Percentiles rank a stretch among this genome's conserved stretches.
These are phyloP conservation scores for Pachysandra terminalis DNA, from an alignment of 164 flowering plant genomes.

Conservation along the genomic window DNA sequence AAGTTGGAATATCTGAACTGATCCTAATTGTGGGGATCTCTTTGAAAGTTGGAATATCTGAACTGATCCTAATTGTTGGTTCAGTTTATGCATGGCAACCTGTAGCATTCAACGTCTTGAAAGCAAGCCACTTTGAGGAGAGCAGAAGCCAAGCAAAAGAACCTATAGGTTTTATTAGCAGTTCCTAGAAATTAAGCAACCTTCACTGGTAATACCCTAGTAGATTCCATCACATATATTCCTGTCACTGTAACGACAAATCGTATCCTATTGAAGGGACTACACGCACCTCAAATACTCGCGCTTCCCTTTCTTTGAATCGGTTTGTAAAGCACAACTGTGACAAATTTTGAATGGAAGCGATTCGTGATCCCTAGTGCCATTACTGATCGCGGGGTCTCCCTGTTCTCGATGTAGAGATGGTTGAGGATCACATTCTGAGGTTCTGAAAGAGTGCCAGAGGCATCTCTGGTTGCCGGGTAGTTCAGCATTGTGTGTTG, in stretches of 20 bases:
- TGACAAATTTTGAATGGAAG: slow-evolving; percentile 71
- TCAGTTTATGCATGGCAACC: too few species aligned
- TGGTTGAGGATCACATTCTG: slow-evolving; percentile 79
- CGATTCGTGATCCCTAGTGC: slow-evolving; percentile 89
- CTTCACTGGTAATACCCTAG: slow-evolving; percentile 4
- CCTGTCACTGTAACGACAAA: not conserved
- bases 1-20: too few species aligned
- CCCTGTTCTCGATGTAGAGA: slow-evolving; percentile 85
- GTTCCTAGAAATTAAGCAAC: not conserved
- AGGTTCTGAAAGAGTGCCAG: slow-evolving; percentile 54
- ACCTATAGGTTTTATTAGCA: not conserved
- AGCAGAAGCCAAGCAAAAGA: too few species aligned
- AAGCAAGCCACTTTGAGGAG: too few species aligned
- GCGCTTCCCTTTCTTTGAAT: slow-evolving; percentile 62
- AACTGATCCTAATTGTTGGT: too few species aligned
- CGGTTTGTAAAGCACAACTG: slow-evolving; percentile 85
- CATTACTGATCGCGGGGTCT: slow-evolving; percentile 63
- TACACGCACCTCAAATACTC: slow-evolving; percentile 12
- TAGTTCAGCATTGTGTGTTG: slow-evolving; percentile 58
- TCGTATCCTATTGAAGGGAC: not conserved
- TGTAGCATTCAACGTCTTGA: too few species aligned
- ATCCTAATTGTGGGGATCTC: too few species aligned
- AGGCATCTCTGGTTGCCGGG: slow-evolving; percentile 46
- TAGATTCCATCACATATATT: not conserved
- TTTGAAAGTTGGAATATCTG: too few species aligned